Conservation (phyloP, 148 eudicot genomes). For the Bassia scoparia region DNA sequence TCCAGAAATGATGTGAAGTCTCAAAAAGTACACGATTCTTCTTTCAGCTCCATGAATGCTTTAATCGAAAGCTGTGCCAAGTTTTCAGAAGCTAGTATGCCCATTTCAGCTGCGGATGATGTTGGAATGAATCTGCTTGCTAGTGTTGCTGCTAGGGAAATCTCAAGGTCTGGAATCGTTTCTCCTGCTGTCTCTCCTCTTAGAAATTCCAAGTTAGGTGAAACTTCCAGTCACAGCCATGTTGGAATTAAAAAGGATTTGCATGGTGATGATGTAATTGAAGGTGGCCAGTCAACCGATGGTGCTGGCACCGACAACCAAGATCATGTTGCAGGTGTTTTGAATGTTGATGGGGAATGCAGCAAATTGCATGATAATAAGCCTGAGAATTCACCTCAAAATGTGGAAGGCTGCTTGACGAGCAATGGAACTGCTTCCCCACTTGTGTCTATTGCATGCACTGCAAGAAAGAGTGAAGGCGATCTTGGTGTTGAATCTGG, state of each 20-base stretch:
- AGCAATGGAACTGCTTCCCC: conserved; percentile 23
- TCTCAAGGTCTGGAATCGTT: conserved; percentile 39
- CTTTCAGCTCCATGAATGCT: conserved; percentile 79
- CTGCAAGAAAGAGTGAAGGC: conserved; percentile 23
- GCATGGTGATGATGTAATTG: conserved; percentile 17
- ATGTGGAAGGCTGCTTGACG: conserved; percentile 25
- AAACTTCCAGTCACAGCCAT: conserved; percentile 21
- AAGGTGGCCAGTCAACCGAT: not conserved
- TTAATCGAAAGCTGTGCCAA: conserved; percentile 85
- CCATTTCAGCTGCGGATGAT: conserved; percentile 58
- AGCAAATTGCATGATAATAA: conserved; percentile 16
- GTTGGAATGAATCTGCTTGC: conserved; percentile 94
- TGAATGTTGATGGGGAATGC: not conserved
- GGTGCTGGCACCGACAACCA: conserved; percentile 25
- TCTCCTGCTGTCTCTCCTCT: conserved; percentile 52
- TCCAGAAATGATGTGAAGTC: conserved; percentile 31
- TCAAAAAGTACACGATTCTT: conserved; percentile 45
- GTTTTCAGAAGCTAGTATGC: conserved; percentile 55
- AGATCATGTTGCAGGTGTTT: conserved; percentile 18
- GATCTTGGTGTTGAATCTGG: conserved; percentile 26
- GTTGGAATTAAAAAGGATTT: conserved; percentile 21
- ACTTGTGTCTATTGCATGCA: not conserved
- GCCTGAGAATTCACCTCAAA: conserved; percentile 24
- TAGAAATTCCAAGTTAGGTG: conserved; percentile 33
- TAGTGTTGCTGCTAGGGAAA: conserved; percentile 92